phyloP scores from a whole-genome alignment of 2,329 filamentous ascomycete species.

The Ascocoryne sarcoides region DNA sequence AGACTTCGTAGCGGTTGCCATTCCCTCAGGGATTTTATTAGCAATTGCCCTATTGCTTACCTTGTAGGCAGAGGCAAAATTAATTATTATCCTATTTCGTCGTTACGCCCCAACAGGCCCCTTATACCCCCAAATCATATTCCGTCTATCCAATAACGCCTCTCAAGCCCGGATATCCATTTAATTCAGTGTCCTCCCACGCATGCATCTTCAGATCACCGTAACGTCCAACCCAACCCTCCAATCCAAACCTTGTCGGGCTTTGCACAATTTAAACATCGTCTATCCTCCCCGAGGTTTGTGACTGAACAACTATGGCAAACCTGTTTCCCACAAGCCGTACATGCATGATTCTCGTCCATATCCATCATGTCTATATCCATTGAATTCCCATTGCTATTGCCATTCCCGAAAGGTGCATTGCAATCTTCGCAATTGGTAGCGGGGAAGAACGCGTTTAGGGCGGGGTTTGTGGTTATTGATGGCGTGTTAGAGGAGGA shows the following conservation, averaged over 20 bases:
- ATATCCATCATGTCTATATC: constrained; percentile 36
- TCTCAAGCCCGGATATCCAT: no score
- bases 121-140: no score
- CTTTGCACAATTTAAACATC: constrained; percentile 43
- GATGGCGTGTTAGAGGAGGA: constrained; percentile 16
- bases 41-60: no score
- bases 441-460: constrained; percentile 20
- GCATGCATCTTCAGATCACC: no score
- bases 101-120: no score
- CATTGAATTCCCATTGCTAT: constrained; percentile 29
- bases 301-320: constrained; percentile 52
- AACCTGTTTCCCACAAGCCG: constrained; percentile 44
- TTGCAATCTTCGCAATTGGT: constrained; percentile 48
- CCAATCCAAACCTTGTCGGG: constrained; percentile 16
- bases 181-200: no score
- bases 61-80: no score
- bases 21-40: no score
- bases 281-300: constrained; percentile 44
- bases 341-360: constrained; percentile 34
- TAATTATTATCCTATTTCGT: no score
- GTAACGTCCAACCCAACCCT: constrained; percentile 18
- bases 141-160: no score
- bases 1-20: no score
- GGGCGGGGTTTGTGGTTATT: constrained; percentile 4
- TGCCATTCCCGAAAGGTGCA: constrained; percentile 20